These are phyloP conservation scores for Wickerhamiella shivajii DNA, from an alignment of 805 yeast genomes.

Conservation along the genomic window DNA sequence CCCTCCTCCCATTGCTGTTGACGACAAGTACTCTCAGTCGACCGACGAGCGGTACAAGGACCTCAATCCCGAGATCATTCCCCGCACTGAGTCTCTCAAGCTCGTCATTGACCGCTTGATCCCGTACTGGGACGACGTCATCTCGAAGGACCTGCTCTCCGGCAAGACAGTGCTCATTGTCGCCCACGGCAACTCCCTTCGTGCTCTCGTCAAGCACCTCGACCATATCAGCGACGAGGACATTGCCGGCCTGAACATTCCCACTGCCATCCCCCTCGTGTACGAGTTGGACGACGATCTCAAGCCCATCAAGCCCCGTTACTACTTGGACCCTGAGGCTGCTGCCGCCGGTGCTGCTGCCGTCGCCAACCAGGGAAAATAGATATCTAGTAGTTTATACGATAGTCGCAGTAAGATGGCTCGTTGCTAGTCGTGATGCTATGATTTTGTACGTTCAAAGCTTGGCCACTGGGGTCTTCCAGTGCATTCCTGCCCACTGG, in stretches of 20 bases:
- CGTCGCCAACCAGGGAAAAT: conserved; percentile 83
- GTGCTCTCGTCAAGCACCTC: conserved; percentile 92
- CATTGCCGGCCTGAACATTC: conserved; percentile 89
- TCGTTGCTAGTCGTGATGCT: too few species aligned
- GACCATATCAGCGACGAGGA: conserved; percentile 85
- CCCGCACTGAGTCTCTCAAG: conserved; percentile 87
- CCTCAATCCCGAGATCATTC: conserved; percentile 74
- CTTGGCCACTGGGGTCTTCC: conserved; percentile 43
- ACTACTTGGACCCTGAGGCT: conserved; percentile 98
- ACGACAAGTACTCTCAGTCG: conserved; percentile 68
- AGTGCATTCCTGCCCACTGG: conserved; percentile 58
- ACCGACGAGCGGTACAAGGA: conserved; percentile 75
- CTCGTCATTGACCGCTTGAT: conserved; percentile 90
- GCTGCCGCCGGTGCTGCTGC: conserved; percentile 99
- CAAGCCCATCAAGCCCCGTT: conserved; percentile 82
- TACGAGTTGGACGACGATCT: conserved; percentile 81
- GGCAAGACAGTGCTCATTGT: conserved; percentile 88
- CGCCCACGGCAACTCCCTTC: conserved; percentile 97
- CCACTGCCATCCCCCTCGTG: conserved; percentile 97
- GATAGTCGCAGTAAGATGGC: too few species aligned
- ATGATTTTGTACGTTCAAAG: too few species aligned
- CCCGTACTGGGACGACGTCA: conserved; percentile 93
- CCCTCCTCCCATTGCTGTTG: conserved; percentile 75
- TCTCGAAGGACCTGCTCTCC: conserved; percentile 64
- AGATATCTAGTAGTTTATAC: too few species aligned